Percentiles rank a stretch among this genome's conserved stretches.
Evolutionary conservation across 306 rosid species (phyloP).

Genomic region (Neltuma alba): DNA sequence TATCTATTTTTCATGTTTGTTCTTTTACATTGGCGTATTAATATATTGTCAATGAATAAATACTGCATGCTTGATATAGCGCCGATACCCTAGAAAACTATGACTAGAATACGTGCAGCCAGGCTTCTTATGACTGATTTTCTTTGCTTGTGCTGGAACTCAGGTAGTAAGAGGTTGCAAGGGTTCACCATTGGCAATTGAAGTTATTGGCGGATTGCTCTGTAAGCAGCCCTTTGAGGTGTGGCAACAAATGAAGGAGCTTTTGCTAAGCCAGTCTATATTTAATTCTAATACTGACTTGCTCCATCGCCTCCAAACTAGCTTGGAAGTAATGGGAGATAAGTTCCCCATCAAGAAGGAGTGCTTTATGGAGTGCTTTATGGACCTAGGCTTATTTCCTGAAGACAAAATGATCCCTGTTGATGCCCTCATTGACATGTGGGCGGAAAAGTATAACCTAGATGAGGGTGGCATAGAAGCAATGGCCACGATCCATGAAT

Average conservation of each 20-base stretch:
- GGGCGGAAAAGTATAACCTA: conserved; percentile 46
- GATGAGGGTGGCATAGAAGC: conserved; percentile 45
- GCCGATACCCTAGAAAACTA: not conserved
- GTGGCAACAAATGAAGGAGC: conserved; percentile 46
- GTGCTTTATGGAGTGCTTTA: conserved; percentile 65
- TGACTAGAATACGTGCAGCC: not conserved
- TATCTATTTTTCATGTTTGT: not conserved
- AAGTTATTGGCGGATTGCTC: conserved; percentile 50
- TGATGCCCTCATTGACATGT: conserved; percentile 58
- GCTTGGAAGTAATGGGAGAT: conserved; percentile 51
- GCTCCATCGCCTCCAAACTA: conserved; percentile 42
- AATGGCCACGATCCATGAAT: conserved; percentile 36
- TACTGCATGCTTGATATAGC: not conserved
- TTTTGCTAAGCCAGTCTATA: conserved; percentile 35
- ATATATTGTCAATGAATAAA: not conserved
- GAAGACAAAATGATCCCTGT: conserved; percentile 61
- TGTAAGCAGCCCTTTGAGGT: conserved; percentile 33
- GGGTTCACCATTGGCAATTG: conserved; percentile 61
- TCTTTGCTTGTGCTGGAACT: conserved; percentile 30
- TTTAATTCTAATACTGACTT: conserved; percentile 40
- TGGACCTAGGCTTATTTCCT: conserved; percentile 71
- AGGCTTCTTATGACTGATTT: conserved; percentile 7
- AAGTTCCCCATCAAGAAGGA: conserved; percentile 44
- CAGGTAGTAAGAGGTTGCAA: conserved; percentile 59
- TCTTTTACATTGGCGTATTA: not conserved